Evolutionary conservation across 176 grass and related monocot genomes (phyloP).

Genomic region (Rhynchospora pubera): DNA sequence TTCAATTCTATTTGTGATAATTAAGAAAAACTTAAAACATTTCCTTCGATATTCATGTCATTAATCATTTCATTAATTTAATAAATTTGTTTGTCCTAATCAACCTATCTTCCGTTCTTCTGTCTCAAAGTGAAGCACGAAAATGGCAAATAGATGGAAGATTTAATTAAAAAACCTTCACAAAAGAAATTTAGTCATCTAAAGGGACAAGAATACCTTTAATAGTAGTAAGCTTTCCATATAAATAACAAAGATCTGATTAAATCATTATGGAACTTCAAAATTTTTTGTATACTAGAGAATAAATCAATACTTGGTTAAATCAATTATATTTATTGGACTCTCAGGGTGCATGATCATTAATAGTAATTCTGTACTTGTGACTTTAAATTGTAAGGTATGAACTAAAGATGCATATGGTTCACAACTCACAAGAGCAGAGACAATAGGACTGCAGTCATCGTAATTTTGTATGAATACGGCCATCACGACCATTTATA

Average conservation of each 20-base stretch:
- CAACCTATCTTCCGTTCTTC: background rate
- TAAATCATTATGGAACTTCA: background rate
- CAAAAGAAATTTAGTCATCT: background rate
- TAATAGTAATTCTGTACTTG: background rate
- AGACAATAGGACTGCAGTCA: too few species aligned
- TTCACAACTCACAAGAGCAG: too few species aligned
- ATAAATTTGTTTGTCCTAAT: background rate
- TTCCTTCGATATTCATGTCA: background rate
- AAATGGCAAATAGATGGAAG: background rate
- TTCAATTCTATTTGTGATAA: too few species aligned
- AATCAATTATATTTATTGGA: too few species aligned
- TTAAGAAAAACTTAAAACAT: background rate
- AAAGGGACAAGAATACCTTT: background rate
- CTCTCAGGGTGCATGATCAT: too few species aligned
- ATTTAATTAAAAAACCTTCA: background rate
- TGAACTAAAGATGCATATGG: constrained; percentile 51
- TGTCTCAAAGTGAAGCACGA: too few species aligned
- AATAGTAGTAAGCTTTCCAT: background rate
- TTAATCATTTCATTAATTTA: background rate
- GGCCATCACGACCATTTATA: constrained; percentile 25
- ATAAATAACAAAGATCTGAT: background rate
- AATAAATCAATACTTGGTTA: too few species aligned
- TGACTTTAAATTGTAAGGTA: constrained; percentile 18
- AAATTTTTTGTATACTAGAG: too few species aligned
- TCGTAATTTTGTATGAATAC: constrained; percentile 43